Conservation (phyloP, 2,329 filamentous ascomycete genomes). For the Ophiostoma australiae region DNA sequence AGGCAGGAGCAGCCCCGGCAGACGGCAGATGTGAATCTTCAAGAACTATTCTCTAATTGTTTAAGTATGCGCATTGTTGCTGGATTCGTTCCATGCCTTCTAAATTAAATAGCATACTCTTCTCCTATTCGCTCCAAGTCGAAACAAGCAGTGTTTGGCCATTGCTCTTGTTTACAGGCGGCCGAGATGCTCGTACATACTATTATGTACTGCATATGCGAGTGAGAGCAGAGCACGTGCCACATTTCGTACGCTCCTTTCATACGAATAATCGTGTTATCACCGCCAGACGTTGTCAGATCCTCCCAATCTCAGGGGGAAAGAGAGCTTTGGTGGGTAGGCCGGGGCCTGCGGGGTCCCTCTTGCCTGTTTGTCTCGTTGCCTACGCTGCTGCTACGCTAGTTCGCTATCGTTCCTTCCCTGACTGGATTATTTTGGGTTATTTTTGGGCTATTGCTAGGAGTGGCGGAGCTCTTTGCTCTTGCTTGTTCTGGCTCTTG, state of each 20-base stretch:
- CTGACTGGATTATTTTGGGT: not conserved
- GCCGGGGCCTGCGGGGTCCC: constrained; percentile 15
- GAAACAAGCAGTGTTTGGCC: constrained; percentile 5
- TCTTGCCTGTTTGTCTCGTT: not conserved
- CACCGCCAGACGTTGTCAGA: not conserved
- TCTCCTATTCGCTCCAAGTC: not conserved
- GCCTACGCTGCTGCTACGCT: not conserved
- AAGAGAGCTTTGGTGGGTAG: constrained; percentile 13
- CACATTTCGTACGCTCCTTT: not conserved
- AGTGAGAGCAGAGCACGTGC: not conserved
- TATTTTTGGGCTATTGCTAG: not conserved
- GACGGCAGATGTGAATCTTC: not conserved
- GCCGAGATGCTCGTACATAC: not conserved
- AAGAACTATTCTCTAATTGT: not conserved
- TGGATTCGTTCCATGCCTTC: not conserved
- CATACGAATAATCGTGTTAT: not conserved
- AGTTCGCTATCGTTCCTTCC: not conserved
- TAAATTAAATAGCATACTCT: not conserved
- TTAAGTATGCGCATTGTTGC: constrained; percentile 14
- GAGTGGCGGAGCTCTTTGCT: constrained; percentile 10
- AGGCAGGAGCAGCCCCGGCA: no score
- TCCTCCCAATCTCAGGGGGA: not conserved
- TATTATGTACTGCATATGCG: not conserved
- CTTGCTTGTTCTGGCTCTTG: not conserved
- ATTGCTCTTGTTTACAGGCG: not conserved